Conservation (phyloP, 2,329 filamentous ascomycete genomes). For the Paecilomyces sp. region DNA sequence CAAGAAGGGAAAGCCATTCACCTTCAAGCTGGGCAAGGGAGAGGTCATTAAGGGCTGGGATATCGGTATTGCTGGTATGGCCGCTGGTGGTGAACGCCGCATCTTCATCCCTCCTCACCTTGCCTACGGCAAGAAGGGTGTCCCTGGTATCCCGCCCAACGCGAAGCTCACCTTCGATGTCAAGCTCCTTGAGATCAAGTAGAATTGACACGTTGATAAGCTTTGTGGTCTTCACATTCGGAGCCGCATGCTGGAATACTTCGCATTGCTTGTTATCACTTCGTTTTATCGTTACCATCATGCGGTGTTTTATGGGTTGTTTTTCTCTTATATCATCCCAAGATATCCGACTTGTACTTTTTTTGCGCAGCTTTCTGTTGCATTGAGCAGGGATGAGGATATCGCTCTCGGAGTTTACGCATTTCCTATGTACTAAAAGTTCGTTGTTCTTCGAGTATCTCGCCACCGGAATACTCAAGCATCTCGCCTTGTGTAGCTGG, state of each 20-base stretch:
- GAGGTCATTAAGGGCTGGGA: constrained; percentile 99
- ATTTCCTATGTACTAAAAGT: constrained; percentile 7
- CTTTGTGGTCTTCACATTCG: background rate
- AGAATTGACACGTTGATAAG: constrained; percentile 25
- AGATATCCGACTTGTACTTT: constrained; percentile 31
- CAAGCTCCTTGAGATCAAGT: constrained; percentile 79
- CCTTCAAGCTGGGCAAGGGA: constrained; percentile 86
- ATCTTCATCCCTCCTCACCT: constrained; percentile 80
- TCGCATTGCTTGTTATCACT: constrained; percentile 3
- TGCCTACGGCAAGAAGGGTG: constrained; percentile 78
- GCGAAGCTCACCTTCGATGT: constrained; percentile 88
- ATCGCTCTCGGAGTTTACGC: constrained; percentile 16
- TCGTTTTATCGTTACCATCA: constrained; percentile 12
- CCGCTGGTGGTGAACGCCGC: constrained; percentile 85
- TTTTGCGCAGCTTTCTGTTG: constrained; percentile 20
- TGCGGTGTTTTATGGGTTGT: constrained; percentile 20
- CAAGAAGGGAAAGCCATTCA: constrained; percentile 98
- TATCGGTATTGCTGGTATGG: constrained; percentile 86
- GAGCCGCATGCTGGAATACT: background rate
- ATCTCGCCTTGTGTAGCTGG: background rate
- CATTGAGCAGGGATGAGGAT: constrained; percentile 26
- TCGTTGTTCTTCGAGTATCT: background rate
- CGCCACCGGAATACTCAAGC: background rate
- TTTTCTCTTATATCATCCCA: constrained; percentile 21
- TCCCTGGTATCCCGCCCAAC: constrained; percentile 84